Percentiles rank a stretch among this genome's conserved stretches.
phyloP scores from a whole-genome alignment of 768 basidiomycete species.

The Collybia sp. region DNA sequence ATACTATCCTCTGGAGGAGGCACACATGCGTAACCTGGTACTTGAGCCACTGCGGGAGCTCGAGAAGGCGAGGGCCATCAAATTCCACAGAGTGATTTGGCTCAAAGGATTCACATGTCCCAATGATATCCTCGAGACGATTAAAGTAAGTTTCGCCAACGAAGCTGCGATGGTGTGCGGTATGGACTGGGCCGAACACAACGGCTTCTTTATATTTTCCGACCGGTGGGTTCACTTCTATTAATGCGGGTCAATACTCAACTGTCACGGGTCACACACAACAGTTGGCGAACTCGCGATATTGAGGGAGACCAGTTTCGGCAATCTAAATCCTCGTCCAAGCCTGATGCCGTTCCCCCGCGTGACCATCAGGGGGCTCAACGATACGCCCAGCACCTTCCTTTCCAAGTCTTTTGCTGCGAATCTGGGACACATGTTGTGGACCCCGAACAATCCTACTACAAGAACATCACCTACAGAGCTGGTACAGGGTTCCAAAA shows the following conservation, averaged over 20 bases:
- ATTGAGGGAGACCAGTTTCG: conserved; percentile 98
- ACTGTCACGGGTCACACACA: background rate
- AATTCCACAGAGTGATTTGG: conserved; percentile 92
- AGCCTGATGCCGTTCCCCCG: conserved; percentile 87
- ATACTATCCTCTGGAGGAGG: conserved; percentile 96
- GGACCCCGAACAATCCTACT: conserved; percentile 94
- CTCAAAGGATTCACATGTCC: conserved; percentile 99
- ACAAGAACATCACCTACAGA: conserved; percentile 83
- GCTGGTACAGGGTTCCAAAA: conserved; percentile 82
- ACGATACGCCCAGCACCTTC: conserved; percentile 87
- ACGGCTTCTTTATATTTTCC: conserved; percentile 96
- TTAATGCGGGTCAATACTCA: conserved; percentile 2
- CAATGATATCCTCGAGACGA: conserved; percentile 94
- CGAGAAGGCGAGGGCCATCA: conserved; percentile 66
- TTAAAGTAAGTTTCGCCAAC: conserved; percentile 86
- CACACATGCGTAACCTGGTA: conserved; percentile 88
- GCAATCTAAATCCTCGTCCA: conserved; percentile 91
- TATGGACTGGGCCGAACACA: conserved; percentile 99
- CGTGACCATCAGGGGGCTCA: conserved; percentile 77
- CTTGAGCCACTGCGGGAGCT: conserved; percentile 89
- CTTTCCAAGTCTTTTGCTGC: conserved; percentile 99
- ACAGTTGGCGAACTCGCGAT: conserved; percentile 94
- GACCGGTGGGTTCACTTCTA: conserved; percentile 63
- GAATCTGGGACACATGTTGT: conserved; percentile 97
- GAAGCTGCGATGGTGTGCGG: conserved; percentile 98